Conservation (phyloP, 2,329 filamentous ascomycete genomes). For the Verticillium isaacii region DNA sequence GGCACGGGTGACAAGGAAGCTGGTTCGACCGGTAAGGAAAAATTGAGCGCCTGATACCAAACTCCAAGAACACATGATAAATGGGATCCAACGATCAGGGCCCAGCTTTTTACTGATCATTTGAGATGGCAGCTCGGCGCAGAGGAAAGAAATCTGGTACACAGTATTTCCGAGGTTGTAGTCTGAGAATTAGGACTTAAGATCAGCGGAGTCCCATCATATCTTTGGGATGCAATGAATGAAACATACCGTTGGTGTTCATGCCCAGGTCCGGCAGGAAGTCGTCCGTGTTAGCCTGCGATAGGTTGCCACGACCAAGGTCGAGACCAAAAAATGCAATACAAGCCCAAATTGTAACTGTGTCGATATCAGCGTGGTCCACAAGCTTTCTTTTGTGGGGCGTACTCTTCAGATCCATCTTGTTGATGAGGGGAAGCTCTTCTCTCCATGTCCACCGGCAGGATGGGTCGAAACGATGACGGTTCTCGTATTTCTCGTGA, state of each 20-base stretch:
- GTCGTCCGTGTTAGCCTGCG: constrained; percentile 18
- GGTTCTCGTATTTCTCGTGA: constrained; percentile 24
- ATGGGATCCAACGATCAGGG: constrained; percentile 25
- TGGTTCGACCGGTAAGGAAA: constrained; percentile 29
- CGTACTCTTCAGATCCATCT: constrained; percentile 20
- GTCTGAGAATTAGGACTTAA: constrained; percentile 18
- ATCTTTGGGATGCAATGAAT: neutral
- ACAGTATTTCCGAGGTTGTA: constrained; percentile 53
- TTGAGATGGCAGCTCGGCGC: constrained; percentile 57
- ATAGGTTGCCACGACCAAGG: constrained; percentile 18
- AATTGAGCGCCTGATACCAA: constrained; percentile 12
- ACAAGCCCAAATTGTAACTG: constrained; percentile 3
- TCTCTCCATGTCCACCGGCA: constrained; percentile 28
- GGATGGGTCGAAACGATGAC: constrained; percentile 25
- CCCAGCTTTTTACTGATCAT: constrained; percentile 49
- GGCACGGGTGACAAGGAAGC: constrained; percentile 32
- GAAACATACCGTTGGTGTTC: constrained; percentile 23
- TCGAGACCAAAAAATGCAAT: constrained; percentile 19
- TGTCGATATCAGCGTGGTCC: neutral
- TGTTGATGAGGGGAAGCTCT: constrained; percentile 21
- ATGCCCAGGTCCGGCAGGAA: constrained; percentile 34
- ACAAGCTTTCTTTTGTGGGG: constrained; percentile 1
- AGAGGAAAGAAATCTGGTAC: constrained; percentile 48
- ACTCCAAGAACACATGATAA: constrained; percentile 16
- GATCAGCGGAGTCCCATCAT: too few species aligned